A percentile compares a stretch with the other conserved stretches of the same genome.
Evolutionary conservation across 2,329 filamentous ascomycete genomes (phyloP).

Genomic region (Aphanocladium album): DNA sequence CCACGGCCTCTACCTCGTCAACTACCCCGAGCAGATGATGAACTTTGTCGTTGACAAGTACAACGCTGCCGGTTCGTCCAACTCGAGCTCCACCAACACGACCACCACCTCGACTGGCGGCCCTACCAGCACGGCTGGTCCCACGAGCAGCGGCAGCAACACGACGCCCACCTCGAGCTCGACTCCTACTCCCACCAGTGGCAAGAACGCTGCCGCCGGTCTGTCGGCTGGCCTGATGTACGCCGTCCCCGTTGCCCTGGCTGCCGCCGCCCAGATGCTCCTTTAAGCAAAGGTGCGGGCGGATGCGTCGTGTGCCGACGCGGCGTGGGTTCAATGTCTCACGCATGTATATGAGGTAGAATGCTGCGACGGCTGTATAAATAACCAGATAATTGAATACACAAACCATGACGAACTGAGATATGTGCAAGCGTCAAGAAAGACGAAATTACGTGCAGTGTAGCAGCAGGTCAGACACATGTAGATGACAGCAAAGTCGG

Average conservation of each 20-base stretch:
- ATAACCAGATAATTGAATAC: no score
- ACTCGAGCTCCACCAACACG: neutral
- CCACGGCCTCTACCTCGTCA: constrained; percentile 32
- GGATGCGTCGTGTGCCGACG: neutral
- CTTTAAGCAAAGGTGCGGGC: no score
- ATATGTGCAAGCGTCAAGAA: no score
- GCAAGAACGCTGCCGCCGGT: constrained; percentile 1
- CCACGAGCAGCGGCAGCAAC: constrained; percentile 10
- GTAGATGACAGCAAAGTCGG: no score
- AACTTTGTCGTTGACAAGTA: constrained; percentile 32
- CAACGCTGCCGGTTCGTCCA: neutral
- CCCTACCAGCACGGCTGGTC: constrained; percentile 1
- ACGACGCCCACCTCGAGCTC: neutral
- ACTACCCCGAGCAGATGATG: constrained; percentile 30
- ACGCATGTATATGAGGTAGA: neutral
- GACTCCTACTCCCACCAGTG: neutral
- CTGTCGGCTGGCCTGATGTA: constrained; percentile 2
- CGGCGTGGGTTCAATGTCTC: no score
- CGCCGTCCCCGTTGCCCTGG: constrained; percentile 3
- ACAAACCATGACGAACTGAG: no score
- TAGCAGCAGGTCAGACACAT: no score
- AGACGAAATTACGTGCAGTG: no score
- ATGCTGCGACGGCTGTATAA: no score
- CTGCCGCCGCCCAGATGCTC: constrained; percentile 8
- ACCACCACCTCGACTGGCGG: constrained; percentile 9